Base-by-base conservation (phyloP, 768 basidiomycete genomes). In the Pholiota microspora region DNA sequence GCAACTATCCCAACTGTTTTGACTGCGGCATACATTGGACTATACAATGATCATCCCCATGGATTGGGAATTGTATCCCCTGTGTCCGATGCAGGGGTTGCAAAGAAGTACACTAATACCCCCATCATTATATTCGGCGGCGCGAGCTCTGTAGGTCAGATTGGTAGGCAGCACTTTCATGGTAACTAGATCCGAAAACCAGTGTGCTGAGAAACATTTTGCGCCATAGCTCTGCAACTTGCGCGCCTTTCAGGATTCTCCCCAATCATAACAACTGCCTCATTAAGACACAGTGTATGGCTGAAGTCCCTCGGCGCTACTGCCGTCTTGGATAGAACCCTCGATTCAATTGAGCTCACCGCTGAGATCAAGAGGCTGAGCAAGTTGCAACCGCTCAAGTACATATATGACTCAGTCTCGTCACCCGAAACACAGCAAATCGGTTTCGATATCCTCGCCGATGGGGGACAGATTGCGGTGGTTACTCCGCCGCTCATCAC, bases 101-200 rank as follows among this genome's bases (percentile, higher is more conserved):
- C n/a, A 13, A 6, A 18, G 42, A 76, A 73, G 40, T 79, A 79
- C 58, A 66, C 66, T 40, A 76, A 71, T 4, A 71, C 71, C 51
- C 73, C 79, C 1, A 71, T 81, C 32, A 53, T 83, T 25, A 70
- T 82, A 53, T 62, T 78, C 15, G 80, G 80, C 23, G 80, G 80
- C 3, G 61, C 71, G 15, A 73, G 74, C 36, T 79, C 77, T 31
- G 76, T 79, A 3, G 80, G 80, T 34, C 77, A 80, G 69, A 75
- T 68, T 32, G 76, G 80, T 77, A 32, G 4, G n/a, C 45, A 35
- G 9, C 15, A 15, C 7, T 15, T 75, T 15, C 73, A 69, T n/a
- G n/a, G n/a, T n/a, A n/a, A n/a, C n/a, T n/a, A n/a, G n/a, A n/a
- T n/a, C n/a, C n/a, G n/a, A n/a, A n/a, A n/a, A n/a, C n/a, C n/a